Evolutionary conservation across 352 stramenopile species (phyloP).

Genomic region (Phytophthora ramorum): DNA sequence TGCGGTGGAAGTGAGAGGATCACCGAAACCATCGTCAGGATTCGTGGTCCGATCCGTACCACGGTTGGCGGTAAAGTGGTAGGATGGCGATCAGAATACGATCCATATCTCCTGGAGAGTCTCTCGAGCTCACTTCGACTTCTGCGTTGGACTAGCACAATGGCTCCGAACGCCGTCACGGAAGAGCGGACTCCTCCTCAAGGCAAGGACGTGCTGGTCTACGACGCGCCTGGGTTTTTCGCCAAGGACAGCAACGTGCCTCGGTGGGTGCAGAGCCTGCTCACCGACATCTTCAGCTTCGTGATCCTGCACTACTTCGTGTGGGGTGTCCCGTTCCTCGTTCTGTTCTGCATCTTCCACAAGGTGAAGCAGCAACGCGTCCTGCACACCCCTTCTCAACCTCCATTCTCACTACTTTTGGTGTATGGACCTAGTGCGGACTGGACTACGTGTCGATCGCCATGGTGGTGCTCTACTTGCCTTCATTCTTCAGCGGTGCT

Average conservation of each 20-base stretch:
- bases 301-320: conserved; percentile 59
- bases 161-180: conserved; percentile 19
- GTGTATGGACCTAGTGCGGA: conserved; percentile 26
- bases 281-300: conserved; percentile 46
- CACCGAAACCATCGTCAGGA: neutral
- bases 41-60: conserved; percentile 14
- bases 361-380: conserved; percentile 17
- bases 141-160: neutral
- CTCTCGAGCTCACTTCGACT: conserved; percentile 8
- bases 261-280: conserved; percentile 30
- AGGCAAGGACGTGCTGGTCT: conserved; percentile 32
- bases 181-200: neutral
- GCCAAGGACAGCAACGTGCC: conserved; percentile 32
- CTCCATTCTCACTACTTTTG: neutral
- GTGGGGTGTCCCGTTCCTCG: conserved; percentile 40
- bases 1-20: too few species aligned
- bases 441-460: conserved; percentile 43
- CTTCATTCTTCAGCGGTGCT: conserved; percentile 48
- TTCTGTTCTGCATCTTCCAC: conserved; percentile 48
- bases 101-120: neutral
- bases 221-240: conserved; percentile 45
- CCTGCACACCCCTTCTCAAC: neutral
- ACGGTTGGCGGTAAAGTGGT: conserved; percentile 12
- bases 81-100: neutral
- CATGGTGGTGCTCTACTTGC: conserved; percentile 51